Evolutionary conservation across 2,329 filamentous ascomycete species (phyloP).

Genomic region (Cercospora citrullina): DNA sequence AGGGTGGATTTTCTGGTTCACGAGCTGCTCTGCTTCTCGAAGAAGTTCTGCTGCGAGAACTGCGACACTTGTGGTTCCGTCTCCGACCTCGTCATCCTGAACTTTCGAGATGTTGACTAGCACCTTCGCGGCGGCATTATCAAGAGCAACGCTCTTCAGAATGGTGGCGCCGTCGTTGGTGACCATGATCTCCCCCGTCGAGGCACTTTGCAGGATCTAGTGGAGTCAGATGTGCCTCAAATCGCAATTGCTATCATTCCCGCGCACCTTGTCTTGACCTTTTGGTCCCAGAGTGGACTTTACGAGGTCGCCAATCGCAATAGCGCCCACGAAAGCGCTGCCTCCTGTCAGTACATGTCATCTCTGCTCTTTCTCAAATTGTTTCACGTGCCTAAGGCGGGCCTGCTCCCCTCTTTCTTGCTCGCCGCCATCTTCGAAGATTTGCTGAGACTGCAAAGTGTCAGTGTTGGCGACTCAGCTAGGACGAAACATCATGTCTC

Average conservation of each 20-base stretch:
- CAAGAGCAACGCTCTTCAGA: slow-evolving; percentile 94
- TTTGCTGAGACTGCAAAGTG: slow-evolving; percentile 23
- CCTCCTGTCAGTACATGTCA: slow-evolving; percentile 17
- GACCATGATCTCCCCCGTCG: slow-evolving; percentile 95
- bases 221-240: slow-evolving; percentile 61
- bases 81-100: slow-evolving; percentile 97
- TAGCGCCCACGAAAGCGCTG: slow-evolving; percentile 88
- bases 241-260: slow-evolving; percentile 53
- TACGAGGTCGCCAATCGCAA: slow-evolving; percentile 93
- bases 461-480: slow-evolving; percentile 2
- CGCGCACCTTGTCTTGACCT: slow-evolving; percentile 91
- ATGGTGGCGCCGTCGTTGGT: slow-evolving; percentile 99
- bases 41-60: slow-evolving; percentile 93
- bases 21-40: slow-evolving; percentile 93
- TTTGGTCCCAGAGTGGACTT: slow-evolving; percentile 97
- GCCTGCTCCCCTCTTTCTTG: slow-evolving; percentile 32
- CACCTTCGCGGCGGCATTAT: slow-evolving; percentile 97
- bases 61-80: slow-evolving; percentile 96
- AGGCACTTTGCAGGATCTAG: slow-evolving; percentile 53
- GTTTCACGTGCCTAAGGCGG: slow-evolving; percentile 26
- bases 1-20: slow-evolving; percentile 97
- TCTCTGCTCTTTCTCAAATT: neutral
- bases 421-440: slow-evolving; percentile 30
- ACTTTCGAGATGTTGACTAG: slow-evolving; percentile 99
- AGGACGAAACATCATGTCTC: neutral